A percentile compares a stretch with the other conserved stretches of the same genome.
These are phyloP conservation scores for Alternaria alternata DNA, from an alignment of 2,329 filamentous ascomycete species.

Conservation along the genomic window DNA sequence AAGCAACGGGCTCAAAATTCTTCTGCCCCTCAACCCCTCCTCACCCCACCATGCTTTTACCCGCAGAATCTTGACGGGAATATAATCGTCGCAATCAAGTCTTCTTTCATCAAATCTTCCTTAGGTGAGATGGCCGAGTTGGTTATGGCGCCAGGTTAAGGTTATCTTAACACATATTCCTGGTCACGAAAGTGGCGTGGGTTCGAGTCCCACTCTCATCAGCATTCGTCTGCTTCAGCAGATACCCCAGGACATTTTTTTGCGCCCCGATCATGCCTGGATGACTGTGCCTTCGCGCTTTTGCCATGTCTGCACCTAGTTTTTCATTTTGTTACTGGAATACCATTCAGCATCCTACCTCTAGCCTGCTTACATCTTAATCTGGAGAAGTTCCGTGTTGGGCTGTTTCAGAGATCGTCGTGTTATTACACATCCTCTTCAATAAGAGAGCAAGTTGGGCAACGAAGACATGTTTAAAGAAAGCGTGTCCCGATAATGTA, in stretches of 20 bases:
- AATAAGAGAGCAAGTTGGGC: not conserved
- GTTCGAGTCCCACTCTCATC: conserved; percentile 54
- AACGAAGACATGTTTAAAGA: not conserved
- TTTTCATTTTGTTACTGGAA: not conserved
- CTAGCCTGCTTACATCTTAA: not conserved
- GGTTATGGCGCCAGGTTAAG: conserved; percentile 48
- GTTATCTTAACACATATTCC: conserved; percentile 37
- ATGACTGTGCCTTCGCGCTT: not conserved
- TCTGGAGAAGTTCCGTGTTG: not conserved
- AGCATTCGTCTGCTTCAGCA: conserved; percentile 39
- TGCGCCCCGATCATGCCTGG: not conserved
- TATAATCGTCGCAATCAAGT: fast-evolving
- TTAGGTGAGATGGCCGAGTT: conserved; percentile 25
- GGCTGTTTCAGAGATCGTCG: not conserved
- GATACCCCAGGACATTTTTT: conserved; percentile 36
- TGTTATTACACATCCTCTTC: not conserved
- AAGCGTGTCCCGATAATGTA: not conserved
- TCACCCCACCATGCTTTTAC: not conserved
- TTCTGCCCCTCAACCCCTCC: not conserved
- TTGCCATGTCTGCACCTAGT: not conserved
- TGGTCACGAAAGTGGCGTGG: conserved; percentile 53
- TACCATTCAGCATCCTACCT: not conserved
- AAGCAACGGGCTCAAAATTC: not conserved
- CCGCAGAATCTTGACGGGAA: fast-evolving
- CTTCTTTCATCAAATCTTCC: not conserved